Percentiles rank a stretch among this genome's conserved stretches.
Conservation (phyloP, 176 grass and related monocot species). For the Ananas comosus region DNA sequence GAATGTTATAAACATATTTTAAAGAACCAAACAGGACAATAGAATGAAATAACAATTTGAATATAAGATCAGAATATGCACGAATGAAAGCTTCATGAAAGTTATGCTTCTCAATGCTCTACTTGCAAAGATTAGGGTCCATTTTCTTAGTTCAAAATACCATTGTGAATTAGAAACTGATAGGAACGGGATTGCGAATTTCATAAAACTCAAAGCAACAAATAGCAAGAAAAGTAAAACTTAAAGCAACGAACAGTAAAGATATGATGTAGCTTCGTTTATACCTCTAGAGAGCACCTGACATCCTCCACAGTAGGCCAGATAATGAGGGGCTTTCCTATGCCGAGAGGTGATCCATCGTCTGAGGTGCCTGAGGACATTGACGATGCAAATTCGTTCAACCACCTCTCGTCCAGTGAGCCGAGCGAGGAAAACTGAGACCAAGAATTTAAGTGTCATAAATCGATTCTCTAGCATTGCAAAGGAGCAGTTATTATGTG, state of each 20-base stretch:
- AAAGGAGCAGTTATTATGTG: background rate
- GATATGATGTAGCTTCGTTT: conserved; percentile 14
- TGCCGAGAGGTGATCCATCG: conserved; percentile 53
- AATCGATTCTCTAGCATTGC: background rate
- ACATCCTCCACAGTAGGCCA: conserved; percentile 95
- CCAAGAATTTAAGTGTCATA: conserved; percentile 15
- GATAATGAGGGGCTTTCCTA: conserved; percentile 73
- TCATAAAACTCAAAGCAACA: no score
- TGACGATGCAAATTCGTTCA: conserved; percentile 61
- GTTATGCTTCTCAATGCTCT: no score
- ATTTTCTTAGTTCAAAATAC: no score
- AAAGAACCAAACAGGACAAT: background rate
- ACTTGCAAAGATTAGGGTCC: no score
- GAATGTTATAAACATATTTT: conserved; percentile 18
- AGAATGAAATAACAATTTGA: no score
- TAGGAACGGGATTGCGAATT: no score
- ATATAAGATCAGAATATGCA: no score
- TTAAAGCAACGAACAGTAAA: conserved; percentile 1
- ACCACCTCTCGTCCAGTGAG: conserved; percentile 95
- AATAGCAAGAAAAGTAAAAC: no score
- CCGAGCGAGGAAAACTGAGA: conserved; percentile 90
- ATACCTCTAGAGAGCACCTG: conserved; percentile 91
- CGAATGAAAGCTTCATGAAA: no score
- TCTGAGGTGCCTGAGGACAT: conserved; percentile 69
- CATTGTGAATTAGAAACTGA: no score